A percentile compares a stretch with the other conserved stretches of the same genome.
Evolutionary conservation across 2,329 filamentous ascomycete genomes (phyloP).

Genomic region (Ascochyta koolunga): DNA sequence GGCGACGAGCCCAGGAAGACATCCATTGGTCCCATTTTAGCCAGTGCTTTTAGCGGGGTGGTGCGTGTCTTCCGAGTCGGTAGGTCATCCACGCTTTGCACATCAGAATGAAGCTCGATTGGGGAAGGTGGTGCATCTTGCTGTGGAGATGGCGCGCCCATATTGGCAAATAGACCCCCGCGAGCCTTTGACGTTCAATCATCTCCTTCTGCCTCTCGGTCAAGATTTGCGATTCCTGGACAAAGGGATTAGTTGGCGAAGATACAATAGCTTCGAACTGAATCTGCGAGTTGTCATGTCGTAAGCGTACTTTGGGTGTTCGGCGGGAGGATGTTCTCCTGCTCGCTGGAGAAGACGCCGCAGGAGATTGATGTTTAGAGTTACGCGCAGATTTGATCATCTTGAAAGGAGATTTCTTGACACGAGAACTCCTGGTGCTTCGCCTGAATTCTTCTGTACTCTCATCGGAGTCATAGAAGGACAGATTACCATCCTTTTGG

Average conservation of each 20-base stretch:
- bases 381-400: constrained; percentile 30
- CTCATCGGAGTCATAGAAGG: constrained; percentile 51
- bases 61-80: constrained; percentile 26
- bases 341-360: constrained; percentile 24
- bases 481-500: constrained; percentile 23
- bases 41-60: constrained; percentile 35
- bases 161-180: constrained; percentile 71
- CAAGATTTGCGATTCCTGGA: constrained; percentile 71
- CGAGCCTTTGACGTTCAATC: constrained; percentile 69
- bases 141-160: constrained; percentile 47
- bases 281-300: constrained; percentile 84
- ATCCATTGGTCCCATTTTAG: constrained; percentile 43
- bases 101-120: constrained; percentile 39
- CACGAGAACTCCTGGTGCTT: constrained; percentile 27
- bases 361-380: constrained; percentile 36
- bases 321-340: constrained; percentile 32
- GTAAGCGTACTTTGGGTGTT: constrained; percentile 60
- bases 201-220: constrained; percentile 83
- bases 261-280: constrained; percentile 74
- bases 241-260: constrained; percentile 55
- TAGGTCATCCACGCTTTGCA: constrained; percentile 31
- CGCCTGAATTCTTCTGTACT: constrained; percentile 18
- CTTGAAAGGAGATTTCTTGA: constrained; percentile 37
- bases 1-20: constrained; percentile 45
- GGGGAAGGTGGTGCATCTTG: constrained; percentile 29